These are phyloP conservation scores for Colletotrichum caudatum DNA, from an alignment of 2,329 filamentous ascomycete genomes.

Conservation along the genomic window DNA sequence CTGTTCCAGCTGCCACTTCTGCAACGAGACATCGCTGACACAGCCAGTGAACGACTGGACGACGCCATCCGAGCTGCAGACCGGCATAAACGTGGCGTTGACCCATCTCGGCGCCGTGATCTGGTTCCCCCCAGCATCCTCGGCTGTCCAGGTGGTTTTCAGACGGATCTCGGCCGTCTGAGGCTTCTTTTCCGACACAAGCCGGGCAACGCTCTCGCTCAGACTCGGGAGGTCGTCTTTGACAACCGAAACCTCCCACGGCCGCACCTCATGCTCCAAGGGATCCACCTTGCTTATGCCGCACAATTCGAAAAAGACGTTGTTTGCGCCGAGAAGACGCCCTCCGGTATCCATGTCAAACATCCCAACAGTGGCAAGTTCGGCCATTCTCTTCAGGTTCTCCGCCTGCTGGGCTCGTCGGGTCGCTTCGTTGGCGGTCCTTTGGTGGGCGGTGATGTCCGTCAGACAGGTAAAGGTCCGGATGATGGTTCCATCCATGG, in stretches of 20 bases:
- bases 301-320: slow-evolving; percentile 65
- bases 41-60: slow-evolving; percentile 64
- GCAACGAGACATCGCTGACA: slow-evolving; percentile 61
- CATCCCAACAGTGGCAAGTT: slow-evolving; percentile 67
- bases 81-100: slow-evolving; percentile 63
- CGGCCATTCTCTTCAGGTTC: slow-evolving; percentile 66
- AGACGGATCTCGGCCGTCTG: slow-evolving; percentile 63
- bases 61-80: slow-evolving; percentile 58
- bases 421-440: slow-evolving; percentile 61
- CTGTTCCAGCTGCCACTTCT: slow-evolving; percentile 64
- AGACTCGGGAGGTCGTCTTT: slow-evolving; percentile 59
- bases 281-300: slow-evolving; percentile 60
- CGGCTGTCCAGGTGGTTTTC: slow-evolving; percentile 59
- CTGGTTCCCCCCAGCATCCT: slow-evolving; percentile 58
- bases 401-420: slow-evolving; percentile 63
- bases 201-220: slow-evolving; percentile 53
- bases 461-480: slow-evolving; percentile 63
- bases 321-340: slow-evolving; percentile 63
- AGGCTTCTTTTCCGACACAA: slow-evolving; percentile 56
- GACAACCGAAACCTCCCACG: slow-evolving; percentile 59
- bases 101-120: slow-evolving; percentile 62
- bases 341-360: slow-evolving; percentile 66
- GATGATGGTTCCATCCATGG: slow-evolving; percentile 56
- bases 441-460: slow-evolving; percentile 64
- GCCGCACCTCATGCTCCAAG: slow-evolving; percentile 53